A percentile compares a stretch with the other conserved stretches of the same genome.
Conservation (phyloP, 768 basidiomycete genomes). For the Omphalotus guepiniiformis region DNA sequence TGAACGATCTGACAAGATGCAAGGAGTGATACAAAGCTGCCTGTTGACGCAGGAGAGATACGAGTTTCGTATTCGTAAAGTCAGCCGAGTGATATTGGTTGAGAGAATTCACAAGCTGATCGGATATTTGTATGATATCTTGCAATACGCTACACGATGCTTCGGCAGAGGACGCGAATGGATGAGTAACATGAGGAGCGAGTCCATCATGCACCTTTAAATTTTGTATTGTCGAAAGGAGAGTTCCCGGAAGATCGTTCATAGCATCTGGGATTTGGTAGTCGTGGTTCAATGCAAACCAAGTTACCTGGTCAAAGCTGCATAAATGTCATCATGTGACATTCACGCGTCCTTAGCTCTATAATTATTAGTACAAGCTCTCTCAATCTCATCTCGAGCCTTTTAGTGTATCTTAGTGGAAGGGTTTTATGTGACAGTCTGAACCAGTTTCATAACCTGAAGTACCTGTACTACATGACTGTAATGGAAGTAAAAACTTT, state of each 20-base stretch:
- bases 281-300: not conserved
- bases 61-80: constrained; percentile 59
- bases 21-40: constrained; percentile 49
- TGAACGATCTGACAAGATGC: constrained; percentile 39
- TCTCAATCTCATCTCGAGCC: too few species aligned
- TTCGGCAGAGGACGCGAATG: constrained; percentile 40
- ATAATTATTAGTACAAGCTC: too few species aligned
- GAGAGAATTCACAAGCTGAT: constrained; percentile 52
- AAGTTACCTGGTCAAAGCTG: too few species aligned
- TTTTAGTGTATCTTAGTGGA: too few species aligned
- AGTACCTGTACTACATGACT: not conserved
- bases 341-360: too few species aligned
- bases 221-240: constrained; percentile 41
- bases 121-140: constrained; percentile 46
- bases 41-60: constrained; percentile 65
- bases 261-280: too few species aligned
- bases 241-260: constrained; percentile 21
- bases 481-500: not conserved
- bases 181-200: constrained; percentile 35
- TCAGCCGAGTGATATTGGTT: constrained; percentile 44
- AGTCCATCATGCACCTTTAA: constrained; percentile 35
- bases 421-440: not conserved
- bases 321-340: too few species aligned
- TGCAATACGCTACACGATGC: constrained; percentile 41
- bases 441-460: not conserved